Conservation (phyloP, 2,329 filamentous ascomycete species). For the Exophiala alcalophila region DNA sequence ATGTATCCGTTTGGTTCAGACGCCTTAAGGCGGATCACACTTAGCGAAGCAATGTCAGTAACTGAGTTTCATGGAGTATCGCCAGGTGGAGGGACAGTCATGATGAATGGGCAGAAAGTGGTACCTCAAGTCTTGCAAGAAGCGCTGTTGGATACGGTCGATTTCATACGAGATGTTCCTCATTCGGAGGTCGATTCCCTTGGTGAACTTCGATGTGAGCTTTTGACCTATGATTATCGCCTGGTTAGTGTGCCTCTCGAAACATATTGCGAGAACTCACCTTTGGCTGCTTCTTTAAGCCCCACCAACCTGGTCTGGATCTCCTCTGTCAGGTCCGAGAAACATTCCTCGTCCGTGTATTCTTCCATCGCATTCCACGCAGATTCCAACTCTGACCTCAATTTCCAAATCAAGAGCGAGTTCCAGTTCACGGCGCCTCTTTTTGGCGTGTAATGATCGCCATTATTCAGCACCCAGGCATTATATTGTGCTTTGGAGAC, state of each 20-base stretch:
- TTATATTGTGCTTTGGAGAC: conserved; percentile 33
- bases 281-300: not conserved
- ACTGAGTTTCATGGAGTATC: too few species aligned
- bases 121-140: not conserved
- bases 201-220: not conserved
- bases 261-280: not conserved
- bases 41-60: not conserved
- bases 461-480: conserved; percentile 34
- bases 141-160: not conserved
- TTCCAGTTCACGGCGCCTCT: conserved; percentile 34
- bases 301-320: not conserved
- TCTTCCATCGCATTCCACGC: conserved; percentile 35
- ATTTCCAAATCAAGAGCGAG: conserved; percentile 36
- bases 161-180: not conserved
- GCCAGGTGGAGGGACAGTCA: too few species aligned
- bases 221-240: not conserved
- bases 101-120: too few species aligned
- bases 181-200: not conserved
- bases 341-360: conserved; percentile 21
- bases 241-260: not conserved
- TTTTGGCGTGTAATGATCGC: conserved; percentile 29
- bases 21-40: not conserved
- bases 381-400: conserved; percentile 33
- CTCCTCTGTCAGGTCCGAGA: not conserved
- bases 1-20: not conserved